Evolutionary conservation across 306 rosid species (phyloP).

Genomic region (Glycine soja): DNA sequence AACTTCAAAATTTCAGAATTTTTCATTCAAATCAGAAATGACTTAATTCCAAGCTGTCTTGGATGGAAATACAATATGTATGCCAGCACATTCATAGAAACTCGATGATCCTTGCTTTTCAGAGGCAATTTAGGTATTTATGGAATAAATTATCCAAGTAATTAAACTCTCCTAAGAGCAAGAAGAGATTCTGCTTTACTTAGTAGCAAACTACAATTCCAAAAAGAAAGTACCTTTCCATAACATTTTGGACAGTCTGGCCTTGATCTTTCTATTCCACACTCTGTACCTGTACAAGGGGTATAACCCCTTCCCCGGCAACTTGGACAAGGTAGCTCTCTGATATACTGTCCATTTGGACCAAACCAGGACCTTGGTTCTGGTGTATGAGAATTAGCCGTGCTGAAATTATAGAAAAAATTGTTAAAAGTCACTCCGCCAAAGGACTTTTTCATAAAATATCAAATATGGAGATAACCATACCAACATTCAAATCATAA

Average conservation of each 20-base stretch:
- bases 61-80: background rate
- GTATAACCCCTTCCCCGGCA: constrained; percentile 96
- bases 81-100: background rate
- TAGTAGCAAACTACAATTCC: background rate
- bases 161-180: constrained; percentile 18
- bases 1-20: background rate
- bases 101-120: constrained; percentile 22
- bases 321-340: constrained; percentile 94
- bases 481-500: constrained; percentile 30
- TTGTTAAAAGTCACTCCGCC: background rate
- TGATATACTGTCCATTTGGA: constrained; percentile 89
- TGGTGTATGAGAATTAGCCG: constrained; percentile 53
- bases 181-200: background rate
- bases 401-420: constrained; percentile 51
- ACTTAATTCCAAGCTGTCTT: constrained; percentile 7
- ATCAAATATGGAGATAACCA: background rate
- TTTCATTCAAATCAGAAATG: constrained; percentile 14
- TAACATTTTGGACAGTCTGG: constrained; percentile 80
- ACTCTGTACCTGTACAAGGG: constrained; percentile 86
- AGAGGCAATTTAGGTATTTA: constrained; percentile 12
- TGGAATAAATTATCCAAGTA: constrained; percentile 7
- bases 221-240: constrained; percentile 71
- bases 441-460: background rate
- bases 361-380: constrained; percentile 90
- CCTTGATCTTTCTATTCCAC: constrained; percentile 91